Evolutionary conservation across 2,329 filamentous ascomycete genomes (phyloP), one percentile per base, ranked within the genome.

Genomic region (Aspergillus felis): DNA sequence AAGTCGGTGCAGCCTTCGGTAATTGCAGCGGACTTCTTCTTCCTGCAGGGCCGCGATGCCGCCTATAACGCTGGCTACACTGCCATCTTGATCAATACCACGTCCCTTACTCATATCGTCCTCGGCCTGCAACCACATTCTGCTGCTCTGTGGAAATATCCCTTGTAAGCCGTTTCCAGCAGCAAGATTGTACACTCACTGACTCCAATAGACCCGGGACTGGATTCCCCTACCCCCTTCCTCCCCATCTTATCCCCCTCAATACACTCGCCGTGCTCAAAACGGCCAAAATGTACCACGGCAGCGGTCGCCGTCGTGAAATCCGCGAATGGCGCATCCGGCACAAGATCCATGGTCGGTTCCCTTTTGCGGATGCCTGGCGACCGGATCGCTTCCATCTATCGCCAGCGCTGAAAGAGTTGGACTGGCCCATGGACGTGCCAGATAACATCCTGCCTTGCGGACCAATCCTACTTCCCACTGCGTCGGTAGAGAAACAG

Each of bases 211-310:
- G 79, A 12, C 71, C 76, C 0, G 76, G 75, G 14, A 79, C 80
- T 0, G 78, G 73, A 4, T 78, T 76, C 29, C 63, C 73, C 0
- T 82, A 76, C 55, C 81, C 80, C 3, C 68, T 83, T 0, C 80
- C 80, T 1, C 77, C 68, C 71, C 68, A 71, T 48, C 63, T 75
- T 1, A 69, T 80, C 12, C 75, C 75, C 0, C 56, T 74, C 14
- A 82, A 82, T 54, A 67, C 78, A 54, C 71, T 77, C 52, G 62
- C 72, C 7, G 51, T 79, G 1, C 65, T 68, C 10, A 63, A 67
- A 51, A 66, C 63, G 0, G 65, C 64, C 7, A 64, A 63, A 41
- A 66, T 66, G 64, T 68, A 68, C 50, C 65, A 66, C 28, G 64
- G 62, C 22, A 65, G 61, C 50, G 65, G 64, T 1, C 53, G 60